Evolutionary conservation across 164 flowering plant genomes (phyloP), one percentile per base, ranked within the genome.

Genomic region (Tetracentron sinense): DNA sequence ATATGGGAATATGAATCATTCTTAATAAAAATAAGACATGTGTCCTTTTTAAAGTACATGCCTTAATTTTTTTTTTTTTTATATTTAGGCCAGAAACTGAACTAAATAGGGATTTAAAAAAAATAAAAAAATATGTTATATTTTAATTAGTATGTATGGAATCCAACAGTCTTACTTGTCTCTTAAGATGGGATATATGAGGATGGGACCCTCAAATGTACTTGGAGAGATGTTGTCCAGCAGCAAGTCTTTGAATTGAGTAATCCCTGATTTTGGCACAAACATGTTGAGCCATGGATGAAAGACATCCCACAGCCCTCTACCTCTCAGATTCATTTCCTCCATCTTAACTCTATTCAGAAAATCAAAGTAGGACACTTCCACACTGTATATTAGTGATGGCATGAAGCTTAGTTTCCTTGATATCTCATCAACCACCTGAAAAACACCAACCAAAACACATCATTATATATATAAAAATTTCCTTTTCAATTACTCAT

Each of bases 211-310:
- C 28, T 63, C 58, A 52, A 76, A 72, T 35, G 76, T 46, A 22
- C 26, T 35, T 44, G 76, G 62, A 7, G 79, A 72, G 56, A 76
- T 72, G 54, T 33, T 66, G n/a, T 72, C 69, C 67, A 73, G 42
- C 62, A 76, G 47, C 51, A 73, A 21, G 33, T 73, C 79, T 21
- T 46, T 69, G 66, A 80, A 77, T 22, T 63, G 56, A 6, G 54
- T 28, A 23, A 81, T 74, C 29, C 72, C 63, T 5, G 78, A 65
- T 26, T 62, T 65, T 8, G 84, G 82, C 62, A 81, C 74, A 53
- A 77, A 69, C 62, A 81, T 66, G 47, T 81, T 78, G 7, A 81
- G 71, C 84, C 84, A 81, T 26, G 84, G 81, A 58, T 81, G 84
- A 21, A 80, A 42, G 19, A 81, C 78, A 38, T 81, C 77, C 84